Base-by-base conservation (phyloP, 2,329 filamentous ascomycete genomes). In the Aciculosporium take region DNA sequence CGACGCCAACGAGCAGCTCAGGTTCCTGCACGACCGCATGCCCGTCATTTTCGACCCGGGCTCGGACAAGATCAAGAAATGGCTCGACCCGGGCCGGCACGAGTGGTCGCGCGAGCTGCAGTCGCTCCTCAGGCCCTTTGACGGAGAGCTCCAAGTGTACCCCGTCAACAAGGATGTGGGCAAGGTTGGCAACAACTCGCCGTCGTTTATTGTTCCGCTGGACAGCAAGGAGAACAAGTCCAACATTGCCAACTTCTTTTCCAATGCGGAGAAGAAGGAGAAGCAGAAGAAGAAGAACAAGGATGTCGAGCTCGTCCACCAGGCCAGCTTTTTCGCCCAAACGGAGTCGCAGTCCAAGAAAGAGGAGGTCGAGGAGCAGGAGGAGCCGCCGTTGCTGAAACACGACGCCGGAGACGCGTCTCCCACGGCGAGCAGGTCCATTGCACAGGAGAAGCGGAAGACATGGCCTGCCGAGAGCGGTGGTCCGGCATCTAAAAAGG, bases 221-320 rank as follows among this genome's bases (percentile, higher is more conserved):
- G 73, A 84, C 52, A 93, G 84, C 61, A 79, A 76, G 48, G 83
- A 88, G 53, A 95, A 95, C 59, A 95, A 93, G 64, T 78, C 72
- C 38, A 95, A 91, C 49, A 96, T 96, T 58, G 84, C 83, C 35
- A 94, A 94, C 53, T 95, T 94, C 66, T 96, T 96, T 54, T 71
- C 71, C 7, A 82, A 76, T 32, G 68, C 60, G 29, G 13, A 12
- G 29, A 15, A 8, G n/a, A 15, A n/a, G 29, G 29, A 7, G 6
- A 10, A 5, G 2, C 10, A n/a, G 41, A 65, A 64, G 41, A 32
- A 18, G 23, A 34, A 10, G 1, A 38, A 10, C 9, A 36, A 42
- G 15, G 13, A 49, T n/a, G 12, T 23, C 3, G 29, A 42, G 13
- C 7, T 12, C 8, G 7, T 7, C 3, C 30, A 35, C 3, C 33